These are phyloP conservation scores for Yamadazyma dendronema DNA, from an alignment of 1,139 yeast species.

Conservation along the genomic window DNA sequence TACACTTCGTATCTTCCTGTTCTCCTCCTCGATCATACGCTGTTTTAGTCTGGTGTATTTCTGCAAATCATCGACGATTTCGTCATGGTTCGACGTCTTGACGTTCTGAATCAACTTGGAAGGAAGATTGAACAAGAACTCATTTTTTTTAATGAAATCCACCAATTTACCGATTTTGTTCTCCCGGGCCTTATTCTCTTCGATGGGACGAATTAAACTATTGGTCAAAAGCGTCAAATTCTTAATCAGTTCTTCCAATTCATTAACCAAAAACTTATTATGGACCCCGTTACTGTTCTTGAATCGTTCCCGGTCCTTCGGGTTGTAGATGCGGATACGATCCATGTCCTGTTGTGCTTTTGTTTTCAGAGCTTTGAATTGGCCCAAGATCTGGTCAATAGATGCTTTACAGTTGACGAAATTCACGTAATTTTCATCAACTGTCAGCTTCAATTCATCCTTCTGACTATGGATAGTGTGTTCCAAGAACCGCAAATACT, in stretches of 20 bases:
- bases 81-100: constrained; percentile 63
- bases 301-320: constrained; percentile 21
- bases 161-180: constrained; percentile 58
- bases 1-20: constrained; percentile 14
- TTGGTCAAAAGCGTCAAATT: constrained; percentile 60
- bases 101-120: constrained; percentile 53
- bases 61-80: constrained; percentile 67
- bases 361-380: constrained; percentile 36
- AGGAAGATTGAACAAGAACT: constrained; percentile 72
- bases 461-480: constrained; percentile 61
- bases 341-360: constrained; percentile 38
- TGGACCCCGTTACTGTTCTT: constrained; percentile 14
- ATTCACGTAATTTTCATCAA: constrained; percentile 70
- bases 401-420: constrained; percentile 74
- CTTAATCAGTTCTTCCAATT: constrained; percentile 44
- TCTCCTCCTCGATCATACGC: constrained; percentile 18
- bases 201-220: constrained; percentile 71
- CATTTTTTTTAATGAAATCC: constrained; percentile 60
- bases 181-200: constrained; percentile 62
- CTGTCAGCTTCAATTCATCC: constrained; percentile 61
- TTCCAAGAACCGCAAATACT: constrained; percentile 60
- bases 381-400: constrained; percentile 37
- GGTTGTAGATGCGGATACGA: constrained; percentile 38
- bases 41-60: constrained; percentile 43
- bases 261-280: constrained; percentile 25